Conservation (phyloP, 192 early-diverging fungal genomes). For the Kickxella alabastrina region DNA sequence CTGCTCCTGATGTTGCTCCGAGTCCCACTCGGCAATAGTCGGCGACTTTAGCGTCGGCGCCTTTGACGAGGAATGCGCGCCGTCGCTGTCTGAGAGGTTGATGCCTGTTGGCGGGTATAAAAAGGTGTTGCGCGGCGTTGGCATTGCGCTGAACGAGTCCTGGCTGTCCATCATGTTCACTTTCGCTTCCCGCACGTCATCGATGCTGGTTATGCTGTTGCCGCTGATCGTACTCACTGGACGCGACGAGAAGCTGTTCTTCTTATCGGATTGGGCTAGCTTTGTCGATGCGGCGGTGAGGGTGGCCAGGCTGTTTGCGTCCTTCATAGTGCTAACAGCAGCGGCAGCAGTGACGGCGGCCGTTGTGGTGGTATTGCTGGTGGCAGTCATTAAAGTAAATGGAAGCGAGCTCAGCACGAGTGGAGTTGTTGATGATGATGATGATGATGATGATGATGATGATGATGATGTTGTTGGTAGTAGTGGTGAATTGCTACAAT, state of each 20-base stretch:
- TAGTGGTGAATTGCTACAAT: no score
- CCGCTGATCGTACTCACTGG: slow-evolving; percentile 47
- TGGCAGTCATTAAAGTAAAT: no score
- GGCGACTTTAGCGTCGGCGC: background rate
- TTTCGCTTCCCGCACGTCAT: slow-evolving; percentile 10
- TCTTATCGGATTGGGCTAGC: slow-evolving; percentile 9
- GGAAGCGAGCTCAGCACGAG: no score
- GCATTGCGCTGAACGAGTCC: slow-evolving; percentile 48
- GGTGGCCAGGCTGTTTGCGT: slow-evolving; percentile 8
- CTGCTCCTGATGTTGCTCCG: slow-evolving; percentile 37
- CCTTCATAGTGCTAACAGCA: slow-evolving; percentile 1
- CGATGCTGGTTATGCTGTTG: slow-evolving; percentile 34
- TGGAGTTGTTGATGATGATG: no score
- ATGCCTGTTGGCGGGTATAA: slow-evolving; percentile 45
- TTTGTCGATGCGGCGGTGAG: slow-evolving; percentile 16
- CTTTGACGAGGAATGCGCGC: background rate
- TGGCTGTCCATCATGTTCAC: slow-evolving; percentile 29
- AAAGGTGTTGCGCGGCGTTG: slow-evolving; percentile 49
- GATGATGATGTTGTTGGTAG: no score
- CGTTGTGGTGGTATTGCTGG: no score
- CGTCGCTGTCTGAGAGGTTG: slow-evolving; percentile 22
- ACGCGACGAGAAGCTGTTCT: slow-evolving; percentile 28
- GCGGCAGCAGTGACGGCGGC: background rate
- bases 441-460: no score
- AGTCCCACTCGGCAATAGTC: slow-evolving; percentile 22